A percentile compares a stretch with the other conserved stretches of the same genome.
Conservation (phyloP, 108 stramenopile species). For the Bacterosira constricta region DNA sequence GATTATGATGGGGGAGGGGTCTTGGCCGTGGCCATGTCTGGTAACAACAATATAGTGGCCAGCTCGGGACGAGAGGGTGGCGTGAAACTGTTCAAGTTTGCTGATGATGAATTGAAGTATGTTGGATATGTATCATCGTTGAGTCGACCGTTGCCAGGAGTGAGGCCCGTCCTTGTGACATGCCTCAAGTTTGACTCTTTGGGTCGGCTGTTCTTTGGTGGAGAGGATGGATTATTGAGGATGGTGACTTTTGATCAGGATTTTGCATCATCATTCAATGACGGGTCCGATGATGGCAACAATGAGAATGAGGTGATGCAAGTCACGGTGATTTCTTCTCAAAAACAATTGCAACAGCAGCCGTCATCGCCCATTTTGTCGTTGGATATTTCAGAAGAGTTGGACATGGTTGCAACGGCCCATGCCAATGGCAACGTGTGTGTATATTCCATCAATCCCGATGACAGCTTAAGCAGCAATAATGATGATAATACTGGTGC, state of each 20-base stretch:
- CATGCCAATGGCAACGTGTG: conserved; percentile 40
- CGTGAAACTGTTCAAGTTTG: conserved; percentile 42
- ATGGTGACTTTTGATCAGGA: conserved; percentile 26
- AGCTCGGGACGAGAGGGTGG: conserved; percentile 70
- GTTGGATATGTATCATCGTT: conserved; percentile 12
- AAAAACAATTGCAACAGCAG: too few species aligned
- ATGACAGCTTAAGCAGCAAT: too few species aligned
- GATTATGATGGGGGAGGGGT: conserved; percentile 69
- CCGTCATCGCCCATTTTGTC: conserved; percentile 37
- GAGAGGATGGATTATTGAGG: conserved; percentile 53
- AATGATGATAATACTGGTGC: background rate
- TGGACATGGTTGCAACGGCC: conserved; percentile 29
- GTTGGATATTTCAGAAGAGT: conserved; percentile 37
- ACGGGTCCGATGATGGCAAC: too few species aligned
- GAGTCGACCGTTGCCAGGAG: conserved; percentile 13
- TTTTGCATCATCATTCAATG: too few species aligned
- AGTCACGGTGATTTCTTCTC: too few species aligned
- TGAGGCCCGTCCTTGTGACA: conserved; percentile 31
- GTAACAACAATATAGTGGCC: conserved; percentile 41
- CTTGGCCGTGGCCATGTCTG: conserved; percentile 48
- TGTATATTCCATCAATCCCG: conserved; percentile 20
- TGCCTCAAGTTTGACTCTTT: conserved; percentile 55
- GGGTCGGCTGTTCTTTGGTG: conserved; percentile 52
- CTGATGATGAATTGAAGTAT: conserved; percentile 12
- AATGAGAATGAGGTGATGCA: background rate